Conservation (phyloP, 169 alveolate genomes). For the Plasmodium vinckei region DNA sequence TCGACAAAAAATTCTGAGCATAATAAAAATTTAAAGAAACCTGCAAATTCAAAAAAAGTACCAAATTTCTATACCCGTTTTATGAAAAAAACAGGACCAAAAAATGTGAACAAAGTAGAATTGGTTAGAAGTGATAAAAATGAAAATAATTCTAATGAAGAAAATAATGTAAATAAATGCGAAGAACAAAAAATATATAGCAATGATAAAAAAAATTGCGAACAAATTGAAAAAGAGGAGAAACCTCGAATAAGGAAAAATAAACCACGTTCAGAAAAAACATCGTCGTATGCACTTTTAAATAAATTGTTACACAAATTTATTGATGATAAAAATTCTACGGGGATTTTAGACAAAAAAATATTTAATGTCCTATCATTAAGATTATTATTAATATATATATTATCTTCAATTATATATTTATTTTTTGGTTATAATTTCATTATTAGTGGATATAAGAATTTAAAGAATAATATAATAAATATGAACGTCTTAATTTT, state of each 20-base stretch:
- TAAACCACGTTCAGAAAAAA: too few species aligned
- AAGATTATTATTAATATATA: conserved; percentile 55
- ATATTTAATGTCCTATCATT: conserved; percentile 14
- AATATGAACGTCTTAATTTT: conserved; percentile 68
- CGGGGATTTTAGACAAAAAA: conserved; percentile 13
- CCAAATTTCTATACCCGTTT: conserved; percentile 3
- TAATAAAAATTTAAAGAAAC: background rate
- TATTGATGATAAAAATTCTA: background rate
- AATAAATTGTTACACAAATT: too few species aligned
- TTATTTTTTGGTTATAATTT: conserved; percentile 55
- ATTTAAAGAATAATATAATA: conserved; percentile 63
- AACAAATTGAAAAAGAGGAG: background rate
- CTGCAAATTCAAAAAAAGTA: background rate
- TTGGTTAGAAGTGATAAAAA: background rate
- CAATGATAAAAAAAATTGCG: background rate
- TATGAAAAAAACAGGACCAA: background rate
- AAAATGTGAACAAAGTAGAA: background rate
- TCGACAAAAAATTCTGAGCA: background rate
- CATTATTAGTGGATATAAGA: conserved; percentile 53
- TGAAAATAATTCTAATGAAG: background rate
- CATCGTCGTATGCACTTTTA: too few species aligned
- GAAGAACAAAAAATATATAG: background rate
- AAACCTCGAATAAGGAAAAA: background rate
- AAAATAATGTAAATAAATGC: background rate
- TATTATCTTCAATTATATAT: conserved; percentile 58